Evolutionary conservation across 768 basidiomycete species (phyloP).

Genomic region (Strobilomyces dryophilus): DNA sequence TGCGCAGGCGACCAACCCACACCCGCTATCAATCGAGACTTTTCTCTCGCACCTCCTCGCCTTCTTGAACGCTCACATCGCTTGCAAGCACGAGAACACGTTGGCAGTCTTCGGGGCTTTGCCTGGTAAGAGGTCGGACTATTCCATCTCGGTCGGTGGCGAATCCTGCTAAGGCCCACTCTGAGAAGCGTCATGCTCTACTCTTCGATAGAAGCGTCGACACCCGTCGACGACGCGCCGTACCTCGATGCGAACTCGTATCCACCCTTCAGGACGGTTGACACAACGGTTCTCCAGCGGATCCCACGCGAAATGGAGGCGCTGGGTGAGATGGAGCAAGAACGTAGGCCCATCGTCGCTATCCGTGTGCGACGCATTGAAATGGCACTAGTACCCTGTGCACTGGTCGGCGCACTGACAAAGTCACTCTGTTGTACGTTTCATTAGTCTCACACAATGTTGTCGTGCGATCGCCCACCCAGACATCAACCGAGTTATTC

Average conservation of each 20-base stretch:
- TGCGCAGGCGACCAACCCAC: constrained; percentile 41
- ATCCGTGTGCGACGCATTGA: constrained; percentile 5
- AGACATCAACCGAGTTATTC: constrained; percentile 64
- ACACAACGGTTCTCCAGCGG: constrained; percentile 57
- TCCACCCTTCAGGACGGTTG: constrained; percentile 75
- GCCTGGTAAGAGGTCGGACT: constrained; percentile 67
- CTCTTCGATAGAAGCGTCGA: constrained; percentile 52
- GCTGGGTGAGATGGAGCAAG: constrained; percentile 45
- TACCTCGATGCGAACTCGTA: constrained; percentile 74
- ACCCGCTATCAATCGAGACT: constrained; percentile 57
- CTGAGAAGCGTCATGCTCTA: constrained; percentile 67
- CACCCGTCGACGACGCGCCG: constrained; percentile 32
- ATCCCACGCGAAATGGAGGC: constrained; percentile 61
- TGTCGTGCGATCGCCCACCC: constrained; percentile 28
- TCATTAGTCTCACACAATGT: not conserved
- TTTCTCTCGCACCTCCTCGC: constrained; percentile 86
- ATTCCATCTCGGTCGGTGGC: not conserved
- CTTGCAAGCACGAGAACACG: constrained; percentile 86
- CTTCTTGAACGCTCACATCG: constrained; percentile 91
- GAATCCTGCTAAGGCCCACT: not conserved
- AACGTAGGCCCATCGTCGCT: constrained; percentile 26
- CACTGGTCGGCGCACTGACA: constrained; percentile 83
- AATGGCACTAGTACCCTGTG: constrained; percentile 46
- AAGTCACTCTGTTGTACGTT: constrained; percentile 87
- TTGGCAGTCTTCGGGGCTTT: constrained; percentile 90